Conservation (phyloP, 495 filamentous ascomycete species). For the Sporormia fimetaria region DNA sequence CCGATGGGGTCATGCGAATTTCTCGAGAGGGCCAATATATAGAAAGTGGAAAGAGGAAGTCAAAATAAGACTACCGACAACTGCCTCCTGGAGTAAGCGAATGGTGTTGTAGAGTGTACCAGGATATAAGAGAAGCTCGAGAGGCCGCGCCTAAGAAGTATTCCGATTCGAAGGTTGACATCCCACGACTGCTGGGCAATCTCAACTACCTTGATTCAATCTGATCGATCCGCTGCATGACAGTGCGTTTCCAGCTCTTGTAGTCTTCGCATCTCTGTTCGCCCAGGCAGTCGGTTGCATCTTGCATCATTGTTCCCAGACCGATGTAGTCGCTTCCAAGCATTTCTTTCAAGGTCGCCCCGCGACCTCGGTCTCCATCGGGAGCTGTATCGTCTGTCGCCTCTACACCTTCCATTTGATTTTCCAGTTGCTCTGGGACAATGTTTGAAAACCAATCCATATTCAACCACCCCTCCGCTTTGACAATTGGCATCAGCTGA, state of each 20-base stretch:
- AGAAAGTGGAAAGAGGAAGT: too few relatives aligned
- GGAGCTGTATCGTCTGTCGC: constrained; percentile 22
- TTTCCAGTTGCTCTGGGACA: constrained; percentile 17
- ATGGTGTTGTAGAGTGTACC: too few relatives aligned
- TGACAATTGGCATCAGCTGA: constrained; percentile 23
- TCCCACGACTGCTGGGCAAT: too few relatives aligned
- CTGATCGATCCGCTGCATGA: constrained; percentile 47
- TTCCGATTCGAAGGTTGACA: too few relatives aligned
- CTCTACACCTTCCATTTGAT: constrained; percentile 33
- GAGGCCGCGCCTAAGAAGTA: too few relatives aligned
- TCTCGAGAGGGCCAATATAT: too few relatives aligned
- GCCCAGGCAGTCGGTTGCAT: constrained; percentile 67
- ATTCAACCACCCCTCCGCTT: constrained; percentile 26
- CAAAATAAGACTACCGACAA: too few relatives aligned
- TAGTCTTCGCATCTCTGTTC: constrained; percentile 57
- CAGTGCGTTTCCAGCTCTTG: constrained; percentile 56
- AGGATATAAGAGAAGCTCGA: too few relatives aligned
- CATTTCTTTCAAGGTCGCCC: constrained; percentile 18
- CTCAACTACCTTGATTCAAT: too few relatives aligned
- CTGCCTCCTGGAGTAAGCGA: too few relatives aligned
- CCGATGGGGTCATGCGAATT: too few relatives aligned
- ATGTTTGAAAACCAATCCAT: constrained; percentile 32
- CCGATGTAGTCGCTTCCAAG: constrained; percentile 37
- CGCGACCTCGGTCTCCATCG: not conserved
- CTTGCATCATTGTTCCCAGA: constrained; percentile 74